Percentiles rank a stretch among this genome's conserved stretches.
These are phyloP conservation scores for Aspergillus fumigatus DNA, from an alignment of 2,329 filamentous ascomycete species.

Conservation along the genomic window DNA sequence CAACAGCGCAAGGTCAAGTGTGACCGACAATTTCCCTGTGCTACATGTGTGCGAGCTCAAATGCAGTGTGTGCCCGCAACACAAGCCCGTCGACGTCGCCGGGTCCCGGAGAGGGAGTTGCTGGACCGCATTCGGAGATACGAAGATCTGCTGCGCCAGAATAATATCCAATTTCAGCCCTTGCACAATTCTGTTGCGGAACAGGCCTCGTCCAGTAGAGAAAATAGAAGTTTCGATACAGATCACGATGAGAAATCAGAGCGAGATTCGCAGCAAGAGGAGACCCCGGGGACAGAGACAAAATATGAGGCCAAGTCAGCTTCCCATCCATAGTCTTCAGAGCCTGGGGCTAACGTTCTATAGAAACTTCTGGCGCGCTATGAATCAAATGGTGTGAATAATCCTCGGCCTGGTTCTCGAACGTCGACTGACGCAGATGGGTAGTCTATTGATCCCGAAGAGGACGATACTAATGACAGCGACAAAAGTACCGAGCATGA, in stretches of 20 bases:
- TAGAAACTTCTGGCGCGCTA: constrained; percentile 46
- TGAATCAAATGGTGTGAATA: constrained; percentile 40
- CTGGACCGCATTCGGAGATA: constrained; percentile 66
- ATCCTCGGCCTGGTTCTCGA: background rate
- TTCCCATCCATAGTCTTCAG: background rate
- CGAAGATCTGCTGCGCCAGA: constrained; percentile 60
- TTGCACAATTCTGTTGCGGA: constrained; percentile 43
- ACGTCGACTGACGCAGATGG: constrained; percentile 15
- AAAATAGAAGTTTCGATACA: background rate
- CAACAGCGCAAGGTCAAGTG: constrained; percentile 74
- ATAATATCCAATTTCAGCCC: constrained; percentile 66
- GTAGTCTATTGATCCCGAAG: constrained; percentile 11
- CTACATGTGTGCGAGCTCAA: constrained; percentile 61
- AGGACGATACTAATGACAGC: constrained; percentile 23
- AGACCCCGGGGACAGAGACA: background rate
- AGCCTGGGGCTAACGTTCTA: constrained; percentile 16
- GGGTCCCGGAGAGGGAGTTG: constrained; percentile 66
- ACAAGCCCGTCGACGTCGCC: constrained; percentile 52
- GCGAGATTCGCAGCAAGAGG: background rate
- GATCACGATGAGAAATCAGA: background rate
- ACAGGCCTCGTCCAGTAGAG: constrained; percentile 13
- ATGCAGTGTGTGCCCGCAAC: constrained; percentile 53
- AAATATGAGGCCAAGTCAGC: constrained; percentile 13
- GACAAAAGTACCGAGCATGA: constrained; percentile 24
- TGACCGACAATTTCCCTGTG: constrained; percentile 67